Evolutionary conservation across 108 stramenopile genomes (phyloP), one percentile per base, ranked within the genome.

Genomic region (Skeletonema tropicum): DNA sequence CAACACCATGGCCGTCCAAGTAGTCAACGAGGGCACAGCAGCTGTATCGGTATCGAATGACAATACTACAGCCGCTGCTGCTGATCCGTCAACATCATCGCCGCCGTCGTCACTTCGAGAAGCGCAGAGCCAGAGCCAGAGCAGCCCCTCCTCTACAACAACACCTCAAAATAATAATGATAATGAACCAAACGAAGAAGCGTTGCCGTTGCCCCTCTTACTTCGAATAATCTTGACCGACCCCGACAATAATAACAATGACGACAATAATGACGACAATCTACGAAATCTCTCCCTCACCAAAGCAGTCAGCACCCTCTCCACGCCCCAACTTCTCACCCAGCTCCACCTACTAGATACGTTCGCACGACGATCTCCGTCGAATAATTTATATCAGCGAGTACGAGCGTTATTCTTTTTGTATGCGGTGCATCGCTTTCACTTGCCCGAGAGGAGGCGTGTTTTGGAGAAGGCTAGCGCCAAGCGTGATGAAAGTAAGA

Each of bases 361-460:
- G 0, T 10, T 68, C 80, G n/a, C n/a, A n/a, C 55, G 79, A 84
- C 32, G 23, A 57, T 12, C 79, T 70, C 55, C 32, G 46, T 12
- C 38, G 65, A 29, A 55, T 23, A 79, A 85, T 67, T 65, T 85
- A 14, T 85, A 85, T 49, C 68, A 76, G 38, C 70, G 60, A 38
- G 84, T 85, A 0, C 0, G 82, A 38, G 77, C 82, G 0, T 55
- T 83, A 23, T 80, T 87, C 23, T 85, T 85, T 59, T 57, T 87
- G 29, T 85, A 87, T 75, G 81, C 87, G 36, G 68, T 83, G 14
- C 82, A 87, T 72, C 77, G 87, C 19, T 87, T 82, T 67, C 80
- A 87, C 67, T 61, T 87, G 68, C 77, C 77, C 6, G 55, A 63
- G 64, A 63, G 77, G 36, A 9, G 64, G 41, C 32, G 63, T 33